Percentiles rank a stretch among this genome's conserved stretches.
Evolutionary conservation across 2,329 filamentous ascomycete species (phyloP).

Genomic region (Fusarium setosum): DNA sequence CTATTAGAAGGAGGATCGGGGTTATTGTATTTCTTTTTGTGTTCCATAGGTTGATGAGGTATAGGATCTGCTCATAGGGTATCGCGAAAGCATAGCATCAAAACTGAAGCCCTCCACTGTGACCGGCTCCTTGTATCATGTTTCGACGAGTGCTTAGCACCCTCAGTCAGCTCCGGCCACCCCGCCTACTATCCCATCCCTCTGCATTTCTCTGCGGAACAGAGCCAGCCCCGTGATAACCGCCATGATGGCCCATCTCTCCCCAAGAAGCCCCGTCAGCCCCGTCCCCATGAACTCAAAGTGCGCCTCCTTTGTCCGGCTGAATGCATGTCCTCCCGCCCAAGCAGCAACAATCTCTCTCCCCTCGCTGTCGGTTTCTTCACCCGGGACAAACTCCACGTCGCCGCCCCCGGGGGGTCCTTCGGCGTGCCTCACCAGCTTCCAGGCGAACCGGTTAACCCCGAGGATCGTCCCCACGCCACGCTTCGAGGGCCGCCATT

Average conservation of each 20-base stretch:
- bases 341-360: constrained; percentile 40
- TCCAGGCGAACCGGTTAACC: constrained; percentile 32
- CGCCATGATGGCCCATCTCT: constrained; percentile 42
- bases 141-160: no score
- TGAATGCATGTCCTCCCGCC: constrained; percentile 22
- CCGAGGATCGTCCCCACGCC: constrained; percentile 27
- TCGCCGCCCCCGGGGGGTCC: constrained; percentile 23
- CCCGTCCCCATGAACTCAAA: constrained; percentile 39
- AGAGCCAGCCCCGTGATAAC: constrained; percentile 35
- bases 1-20: neutral
- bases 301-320: constrained; percentile 34
- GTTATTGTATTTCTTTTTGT: neutral
- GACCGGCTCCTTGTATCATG: no score
- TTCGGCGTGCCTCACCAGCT: constrained; percentile 33
- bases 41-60: neutral
- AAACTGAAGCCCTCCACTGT: neutral
- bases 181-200: neutral
- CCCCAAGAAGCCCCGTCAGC: constrained; percentile 34
- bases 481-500: constrained; percentile 36
- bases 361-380: constrained; percentile 28
- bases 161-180: neutral
- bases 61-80: neutral
- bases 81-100: neutral
- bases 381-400: constrained; percentile 17
- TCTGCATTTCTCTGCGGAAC: constrained; percentile 15